Evolutionary conservation across 352 stramenopile species (phyloP).

Genomic region (Phytophthora rubi): DNA sequence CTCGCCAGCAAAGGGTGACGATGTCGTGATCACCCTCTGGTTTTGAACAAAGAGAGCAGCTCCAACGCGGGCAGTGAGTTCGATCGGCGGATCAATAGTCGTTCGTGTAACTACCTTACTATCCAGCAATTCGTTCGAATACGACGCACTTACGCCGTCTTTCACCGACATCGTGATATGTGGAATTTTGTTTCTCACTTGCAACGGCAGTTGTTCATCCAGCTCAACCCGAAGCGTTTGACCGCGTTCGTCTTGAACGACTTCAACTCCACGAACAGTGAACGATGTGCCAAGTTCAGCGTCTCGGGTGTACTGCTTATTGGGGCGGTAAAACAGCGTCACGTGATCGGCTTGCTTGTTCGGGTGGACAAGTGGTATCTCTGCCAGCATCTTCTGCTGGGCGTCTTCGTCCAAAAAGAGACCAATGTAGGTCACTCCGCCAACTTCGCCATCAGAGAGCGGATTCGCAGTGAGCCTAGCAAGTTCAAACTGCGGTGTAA

Average conservation of each 20-base stretch:
- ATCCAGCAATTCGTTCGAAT: slow-evolving; percentile 73
- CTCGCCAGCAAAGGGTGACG: slow-evolving; percentile 39
- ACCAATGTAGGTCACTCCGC: slow-evolving; percentile 55
- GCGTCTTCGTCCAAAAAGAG: slow-evolving; percentile 55
- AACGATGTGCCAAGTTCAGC: slow-evolving; percentile 52
- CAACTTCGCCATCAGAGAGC: slow-evolving; percentile 47
- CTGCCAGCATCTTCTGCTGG: slow-evolving; percentile 41
- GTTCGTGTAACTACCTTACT: slow-evolving; percentile 25
- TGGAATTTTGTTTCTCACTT: slow-evolving; percentile 57
- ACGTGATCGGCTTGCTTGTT: slow-evolving; percentile 69
- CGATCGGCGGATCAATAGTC: slow-evolving; percentile 26
- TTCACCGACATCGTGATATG: slow-evolving; percentile 71
- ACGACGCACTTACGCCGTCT: slow-evolving; percentile 52
- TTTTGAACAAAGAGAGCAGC: slow-evolving; percentile 51
- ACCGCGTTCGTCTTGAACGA: slow-evolving; percentile 51
- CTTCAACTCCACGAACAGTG: slow-evolving; percentile 40
- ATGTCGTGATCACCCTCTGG: slow-evolving; percentile 38
- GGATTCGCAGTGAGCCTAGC: slow-evolving; percentile 54
- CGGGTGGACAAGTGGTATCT: slow-evolving; percentile 34
- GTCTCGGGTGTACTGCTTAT: slow-evolving; percentile 52
- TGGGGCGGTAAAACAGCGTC: slow-evolving; percentile 70
- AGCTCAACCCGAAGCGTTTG: slow-evolving; percentile 63
- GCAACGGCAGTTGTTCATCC: slow-evolving; percentile 41
- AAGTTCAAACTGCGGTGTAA: slow-evolving; percentile 57
- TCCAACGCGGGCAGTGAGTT: slow-evolving; percentile 37